Conservation (phyloP, 2,329 filamentous ascomycete genomes). For the Penicillium sp. region DNA sequence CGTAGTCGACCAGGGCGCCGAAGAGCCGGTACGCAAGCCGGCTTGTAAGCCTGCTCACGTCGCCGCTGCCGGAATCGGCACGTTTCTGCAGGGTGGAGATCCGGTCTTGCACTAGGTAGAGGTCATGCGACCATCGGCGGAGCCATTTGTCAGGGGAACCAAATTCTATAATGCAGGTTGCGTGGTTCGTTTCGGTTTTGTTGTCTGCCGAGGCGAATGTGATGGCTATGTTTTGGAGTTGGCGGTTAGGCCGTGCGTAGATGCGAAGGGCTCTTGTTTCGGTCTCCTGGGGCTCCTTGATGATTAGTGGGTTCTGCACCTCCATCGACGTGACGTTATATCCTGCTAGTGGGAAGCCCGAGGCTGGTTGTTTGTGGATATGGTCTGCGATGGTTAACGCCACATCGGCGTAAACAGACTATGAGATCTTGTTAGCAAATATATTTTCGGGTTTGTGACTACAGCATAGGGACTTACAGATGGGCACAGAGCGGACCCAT, state of each 20-base stretch:
- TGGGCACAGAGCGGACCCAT: slow-evolving; percentile 49
- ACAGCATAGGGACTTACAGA: slow-evolving; percentile 41
- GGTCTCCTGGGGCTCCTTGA: background rate
- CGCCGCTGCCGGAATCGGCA: slow-evolving; percentile 28
- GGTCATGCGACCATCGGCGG: slow-evolving; percentile 22
- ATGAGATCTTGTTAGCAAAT: background rate
- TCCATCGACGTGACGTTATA: background rate
- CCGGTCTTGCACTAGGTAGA: slow-evolving; percentile 27
- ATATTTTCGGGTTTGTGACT: background rate
- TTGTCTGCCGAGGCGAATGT: background rate
- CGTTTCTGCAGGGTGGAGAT: slow-evolving; percentile 28
- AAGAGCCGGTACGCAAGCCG: slow-evolving; percentile 43
- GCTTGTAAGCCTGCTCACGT: slow-evolving; percentile 32
- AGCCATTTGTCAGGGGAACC: slow-evolving; percentile 20
- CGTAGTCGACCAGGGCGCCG: slow-evolving; percentile 33
- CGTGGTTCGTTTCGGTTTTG: background rate
- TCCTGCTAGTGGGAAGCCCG: background rate
- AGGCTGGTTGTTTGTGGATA: background rate
- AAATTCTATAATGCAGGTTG: slow-evolving; percentile 13
- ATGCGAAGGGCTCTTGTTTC: no score
- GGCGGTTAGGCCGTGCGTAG: background rate
- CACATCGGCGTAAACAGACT: background rate
- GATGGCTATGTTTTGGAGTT: background rate
- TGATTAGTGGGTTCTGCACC: background rate
- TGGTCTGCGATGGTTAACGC: background rate